Evolutionary conservation across 2,329 filamentous ascomycete species (phyloP), one percentile per base, ranked within the genome.

Genomic region (Pseudogymnoascus sp.): DNA sequence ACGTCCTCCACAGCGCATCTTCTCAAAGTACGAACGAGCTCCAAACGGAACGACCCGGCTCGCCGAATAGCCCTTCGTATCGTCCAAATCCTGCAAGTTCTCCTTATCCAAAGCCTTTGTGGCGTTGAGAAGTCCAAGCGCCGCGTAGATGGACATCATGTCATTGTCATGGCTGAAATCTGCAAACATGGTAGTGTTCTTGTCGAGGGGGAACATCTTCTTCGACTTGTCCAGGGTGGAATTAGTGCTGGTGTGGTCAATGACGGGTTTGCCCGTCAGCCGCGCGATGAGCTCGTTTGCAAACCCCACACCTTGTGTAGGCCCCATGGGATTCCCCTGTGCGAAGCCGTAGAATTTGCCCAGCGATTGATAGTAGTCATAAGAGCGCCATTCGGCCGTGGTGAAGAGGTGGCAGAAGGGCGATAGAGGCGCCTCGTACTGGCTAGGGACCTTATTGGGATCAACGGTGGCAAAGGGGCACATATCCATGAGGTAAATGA

Each of bases 101-200:
- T 76, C 76, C 22, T 78, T 80, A 2, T 81, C 78, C 22, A 88
- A 75, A 9, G 80, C 76, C 12, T 71, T 68, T 0, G 84, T 90
- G 43, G 74, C 75, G 66, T 91, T 89, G 75, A 91, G 96, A 25
- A 96, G 75, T 0, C 91, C 89, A 65, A 97, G 71, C 0, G 91
- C 90, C 4, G 84, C 85, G 70, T 89, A 89, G 6, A 95, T 84
- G 6, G 82, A 81, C 30, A 83, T 84, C 85, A 97, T 91, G 70
- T 88, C 86, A 72, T 95, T 96, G 74, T 97, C 92, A 73, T 97
- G 92, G 64, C 86, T 90, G 71, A 97, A 96, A 73, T 97, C 92
- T 0, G 90, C 91, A 69, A 95, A 97, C 1, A 96, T 75, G 9
- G 75, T 75, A 43, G 77, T 74, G 64, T 81, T 68, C 30, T 73